These are phyloP conservation scores for Mallotus nudiflorus DNA, from an alignment of 345 rosid genomes.

Conservation along the genomic window DNA sequence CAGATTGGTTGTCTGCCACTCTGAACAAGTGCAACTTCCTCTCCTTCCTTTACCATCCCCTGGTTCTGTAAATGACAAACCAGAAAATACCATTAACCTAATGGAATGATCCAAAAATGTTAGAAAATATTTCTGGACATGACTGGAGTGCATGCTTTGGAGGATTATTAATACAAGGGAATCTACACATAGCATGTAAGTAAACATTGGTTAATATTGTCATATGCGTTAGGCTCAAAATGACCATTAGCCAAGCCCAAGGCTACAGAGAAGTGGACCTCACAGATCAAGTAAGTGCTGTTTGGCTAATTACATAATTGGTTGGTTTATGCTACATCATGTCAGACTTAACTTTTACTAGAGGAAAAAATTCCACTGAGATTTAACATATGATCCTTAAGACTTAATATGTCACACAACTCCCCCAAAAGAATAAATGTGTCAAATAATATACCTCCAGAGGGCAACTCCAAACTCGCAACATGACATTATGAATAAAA, in stretches of 20 bases:
- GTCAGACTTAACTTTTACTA: neutral
- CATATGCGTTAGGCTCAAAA: neutral
- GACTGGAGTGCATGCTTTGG: neutral
- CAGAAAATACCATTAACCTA: neutral
- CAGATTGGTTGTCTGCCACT: constrained; percentile 95
- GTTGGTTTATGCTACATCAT: neutral
- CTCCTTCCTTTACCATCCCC: constrained; percentile 95
- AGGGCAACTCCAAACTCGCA: neutral
- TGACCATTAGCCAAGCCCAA: too few relatives aligned
- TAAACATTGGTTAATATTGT: too few relatives aligned
- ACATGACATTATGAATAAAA: neutral
- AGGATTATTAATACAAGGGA: neutral
- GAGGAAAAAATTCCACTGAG: neutral
- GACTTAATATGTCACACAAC: neutral
- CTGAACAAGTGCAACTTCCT: constrained; percentile 89
- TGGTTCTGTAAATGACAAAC: constrained; percentile 54
- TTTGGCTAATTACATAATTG: neutral
- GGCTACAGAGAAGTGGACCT: neutral
- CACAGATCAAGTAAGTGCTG: neutral
- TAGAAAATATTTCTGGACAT: neutral
- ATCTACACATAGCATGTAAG: neutral
- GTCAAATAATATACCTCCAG: neutral
- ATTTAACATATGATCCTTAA: neutral
- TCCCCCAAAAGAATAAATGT: neutral
- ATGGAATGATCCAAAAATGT: neutral